Evolutionary conservation across 768 basidiomycete genomes (phyloP).

Genomic region (Agaricus blazei): DNA sequence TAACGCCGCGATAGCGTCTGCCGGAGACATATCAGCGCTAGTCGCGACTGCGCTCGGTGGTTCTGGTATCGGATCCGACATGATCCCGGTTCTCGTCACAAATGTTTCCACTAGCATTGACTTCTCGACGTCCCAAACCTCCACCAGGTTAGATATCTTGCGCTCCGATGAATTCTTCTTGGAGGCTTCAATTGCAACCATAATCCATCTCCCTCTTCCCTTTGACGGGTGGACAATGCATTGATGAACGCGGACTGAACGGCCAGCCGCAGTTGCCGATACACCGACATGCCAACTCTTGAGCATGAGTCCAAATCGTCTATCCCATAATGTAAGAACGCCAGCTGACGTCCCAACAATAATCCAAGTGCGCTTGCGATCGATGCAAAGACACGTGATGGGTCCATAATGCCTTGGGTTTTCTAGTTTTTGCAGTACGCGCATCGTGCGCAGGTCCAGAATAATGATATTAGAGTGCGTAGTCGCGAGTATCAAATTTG

Average conservation of each 20-base stretch:
- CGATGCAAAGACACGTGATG: conserved; percentile 80
- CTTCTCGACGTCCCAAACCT: conserved; percentile 93
- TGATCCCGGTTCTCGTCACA: conserved; percentile 44
- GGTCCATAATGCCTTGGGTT: conserved; percentile 85
- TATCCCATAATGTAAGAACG: conserved; percentile 88
- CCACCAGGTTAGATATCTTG: conserved; percentile 39
- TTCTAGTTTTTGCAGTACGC: conserved; percentile 66
- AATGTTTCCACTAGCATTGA: conserved; percentile 77
- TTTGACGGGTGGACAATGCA: conserved; percentile 80
- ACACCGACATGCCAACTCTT: conserved; percentile 81
- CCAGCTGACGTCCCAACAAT: conserved; percentile 85
- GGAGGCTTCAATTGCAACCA: conserved; percentile 69
- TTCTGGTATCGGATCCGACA: conserved; percentile 47
- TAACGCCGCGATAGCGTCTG: conserved; percentile 73
- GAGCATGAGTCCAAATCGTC: conserved; percentile 85
- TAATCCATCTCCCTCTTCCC: conserved; percentile 86
- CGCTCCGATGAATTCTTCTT: conserved; percentile 39
- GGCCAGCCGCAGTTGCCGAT: conserved; percentile 35
- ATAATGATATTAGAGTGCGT: conserved; percentile 71
- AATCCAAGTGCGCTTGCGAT: conserved; percentile 83
- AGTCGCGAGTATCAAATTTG: conserved; percentile 83
- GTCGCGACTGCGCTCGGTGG: conserved; percentile 45
- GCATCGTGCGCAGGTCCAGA: conserved; percentile 85
- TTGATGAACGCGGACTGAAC: conserved; percentile 61
- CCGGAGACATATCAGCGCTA: conserved; percentile 59